Evolutionary conservation across 2,329 filamentous ascomycete genomes (phyloP).

Genomic region (Chlorencoelia australis): DNA sequence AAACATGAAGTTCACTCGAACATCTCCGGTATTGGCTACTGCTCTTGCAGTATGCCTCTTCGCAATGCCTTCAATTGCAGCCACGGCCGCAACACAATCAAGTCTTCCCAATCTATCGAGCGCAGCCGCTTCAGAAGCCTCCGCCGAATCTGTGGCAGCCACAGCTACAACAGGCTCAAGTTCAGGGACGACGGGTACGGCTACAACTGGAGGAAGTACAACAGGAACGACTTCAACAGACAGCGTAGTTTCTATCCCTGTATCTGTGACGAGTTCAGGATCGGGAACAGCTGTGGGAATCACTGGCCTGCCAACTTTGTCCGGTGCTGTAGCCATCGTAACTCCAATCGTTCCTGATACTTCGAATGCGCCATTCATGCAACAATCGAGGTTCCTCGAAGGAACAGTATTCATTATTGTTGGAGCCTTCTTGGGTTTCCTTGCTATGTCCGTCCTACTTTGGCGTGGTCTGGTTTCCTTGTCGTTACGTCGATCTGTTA

Average conservation of each 20-base stretch:
- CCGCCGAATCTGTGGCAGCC: constrained; percentile 12
- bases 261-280: constrained; percentile 3
- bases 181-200: constrained; percentile 2
- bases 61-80: constrained; percentile 7
- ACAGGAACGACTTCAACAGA: background rate
- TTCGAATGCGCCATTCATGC: constrained; percentile 81
- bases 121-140: constrained; percentile 16
- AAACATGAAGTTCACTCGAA: constrained; percentile 14
- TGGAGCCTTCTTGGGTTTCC: constrained; percentile 74
- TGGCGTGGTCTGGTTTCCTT: constrained; percentile 87
- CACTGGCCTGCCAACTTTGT: constrained; percentile 40
- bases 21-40: constrained; percentile 11
- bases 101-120: constrained; percentile 17
- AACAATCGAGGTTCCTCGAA: constrained; percentile 72
- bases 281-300: constrained; percentile 8
- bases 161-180: constrained; percentile 6
- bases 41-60: constrained; percentile 14
- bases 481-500: constrained; percentile 84
- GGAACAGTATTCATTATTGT: constrained; percentile 96
- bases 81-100: constrained; percentile 8
- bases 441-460: constrained; percentile 69
- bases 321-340: constrained; percentile 53
- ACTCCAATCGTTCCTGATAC: constrained; percentile 73
- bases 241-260: background rate
- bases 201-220: constrained; percentile 11